These are phyloP conservation scores for Leishmania arabica DNA, from an alignment of 208 protist genomes.

Conservation along the genomic window DNA sequence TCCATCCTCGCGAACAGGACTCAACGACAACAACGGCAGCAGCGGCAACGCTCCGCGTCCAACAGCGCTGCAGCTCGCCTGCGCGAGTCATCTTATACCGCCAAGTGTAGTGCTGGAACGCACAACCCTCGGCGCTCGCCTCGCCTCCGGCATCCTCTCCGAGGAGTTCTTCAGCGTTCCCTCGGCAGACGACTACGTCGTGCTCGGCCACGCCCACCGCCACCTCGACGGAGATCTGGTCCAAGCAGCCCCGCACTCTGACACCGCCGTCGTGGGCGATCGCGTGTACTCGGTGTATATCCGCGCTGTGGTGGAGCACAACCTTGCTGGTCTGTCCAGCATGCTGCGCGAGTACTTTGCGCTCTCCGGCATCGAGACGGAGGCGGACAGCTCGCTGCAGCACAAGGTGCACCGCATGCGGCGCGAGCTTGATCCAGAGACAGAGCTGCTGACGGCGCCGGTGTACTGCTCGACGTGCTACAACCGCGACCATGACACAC, in stretches of 20 bases:
- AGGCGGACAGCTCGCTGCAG: slow-evolving; percentile 71
- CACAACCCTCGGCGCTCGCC: slow-evolving; percentile 63
- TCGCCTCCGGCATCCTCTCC: slow-evolving; percentile 57
- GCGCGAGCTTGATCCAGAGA: slow-evolving; percentile 79
- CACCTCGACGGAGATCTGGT: slow-evolving; percentile 54
- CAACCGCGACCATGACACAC: slow-evolving; percentile 66
- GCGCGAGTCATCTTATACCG: slow-evolving; percentile 11
- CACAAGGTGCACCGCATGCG: slow-evolving; percentile 89
- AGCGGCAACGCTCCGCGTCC: background rate
- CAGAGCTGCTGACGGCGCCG: slow-evolving; percentile 53
- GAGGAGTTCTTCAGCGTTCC: slow-evolving; percentile 75
- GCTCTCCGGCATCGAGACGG: slow-evolving; percentile 61
- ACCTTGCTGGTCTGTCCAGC: slow-evolving; percentile 56
- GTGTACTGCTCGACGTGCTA: slow-evolving; percentile 78
- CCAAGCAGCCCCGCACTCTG: slow-evolving; percentile 44
- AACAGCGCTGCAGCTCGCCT: background rate
- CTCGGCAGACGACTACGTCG: slow-evolving; percentile 57
- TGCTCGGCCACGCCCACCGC: slow-evolving; percentile 71
- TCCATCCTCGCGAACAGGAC: background rate
- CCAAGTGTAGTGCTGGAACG: slow-evolving; percentile 45
- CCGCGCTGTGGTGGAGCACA: slow-evolving; percentile 64
- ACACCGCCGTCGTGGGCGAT: slow-evolving; percentile 50
- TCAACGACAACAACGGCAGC: background rate
- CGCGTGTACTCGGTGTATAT: slow-evolving; percentile 78
- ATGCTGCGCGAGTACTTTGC: slow-evolving; percentile 87